Conservation (phyloP, 352 stramenopile species). For the Phytophthora sp. region DNA sequence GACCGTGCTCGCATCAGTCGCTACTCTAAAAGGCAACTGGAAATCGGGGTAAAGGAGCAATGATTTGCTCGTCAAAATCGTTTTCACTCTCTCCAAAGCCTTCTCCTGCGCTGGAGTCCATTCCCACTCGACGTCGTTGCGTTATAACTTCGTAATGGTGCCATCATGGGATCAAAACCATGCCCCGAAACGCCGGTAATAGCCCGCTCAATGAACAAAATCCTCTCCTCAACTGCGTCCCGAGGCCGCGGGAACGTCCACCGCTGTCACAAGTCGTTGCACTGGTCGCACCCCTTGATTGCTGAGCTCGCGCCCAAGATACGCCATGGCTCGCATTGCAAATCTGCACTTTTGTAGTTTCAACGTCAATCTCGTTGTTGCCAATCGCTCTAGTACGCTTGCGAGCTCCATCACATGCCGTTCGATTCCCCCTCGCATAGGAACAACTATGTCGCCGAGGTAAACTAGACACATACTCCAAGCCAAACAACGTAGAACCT, state of each 20-base stretch:
- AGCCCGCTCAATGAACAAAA: conserved; percentile 7
- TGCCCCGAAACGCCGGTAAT: too few relatives aligned
- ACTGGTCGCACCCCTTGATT: neutral
- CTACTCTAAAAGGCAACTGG: neutral
- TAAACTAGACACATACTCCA: too few relatives aligned
- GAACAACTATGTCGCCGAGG: neutral
- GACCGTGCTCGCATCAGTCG: neutral
- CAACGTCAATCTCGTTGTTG: neutral
- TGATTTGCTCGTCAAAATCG: neutral
- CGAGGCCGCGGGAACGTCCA: neutral
- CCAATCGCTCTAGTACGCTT: neutral
- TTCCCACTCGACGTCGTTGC: neutral
- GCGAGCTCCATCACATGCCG: neutral
- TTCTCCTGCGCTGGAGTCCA: neutral
- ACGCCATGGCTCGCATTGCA: neutral
- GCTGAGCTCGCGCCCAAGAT: neutral
- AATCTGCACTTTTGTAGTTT: neutral
- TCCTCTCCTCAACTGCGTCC: too few relatives aligned
- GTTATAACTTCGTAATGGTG: neutral
- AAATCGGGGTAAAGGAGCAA: conserved; percentile 1
- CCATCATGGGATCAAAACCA: neutral
- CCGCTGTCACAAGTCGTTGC: neutral
- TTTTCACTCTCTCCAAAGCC: neutral
- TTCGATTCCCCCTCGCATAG: neutral
- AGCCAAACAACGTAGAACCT: too few relatives aligned